phyloP scores from a whole-genome alignment of 192 early-diverging fungal species.

The Phycomyces blakesleeanus region DNA sequence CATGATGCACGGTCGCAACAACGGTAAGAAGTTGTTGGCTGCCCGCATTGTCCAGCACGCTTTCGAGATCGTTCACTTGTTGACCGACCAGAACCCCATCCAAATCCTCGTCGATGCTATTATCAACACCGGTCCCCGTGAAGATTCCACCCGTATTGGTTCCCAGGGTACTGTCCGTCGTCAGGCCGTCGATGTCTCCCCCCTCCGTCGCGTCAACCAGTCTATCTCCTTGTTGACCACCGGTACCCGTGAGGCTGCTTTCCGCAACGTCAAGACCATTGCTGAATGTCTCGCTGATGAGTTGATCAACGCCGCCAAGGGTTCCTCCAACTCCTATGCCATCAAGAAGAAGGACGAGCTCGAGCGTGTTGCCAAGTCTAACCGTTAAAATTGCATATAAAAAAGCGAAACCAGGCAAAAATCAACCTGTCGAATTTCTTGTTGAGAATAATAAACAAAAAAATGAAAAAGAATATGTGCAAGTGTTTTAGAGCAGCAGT shows the following conservation, averaged over 20 bases:
- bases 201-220: slow-evolving; percentile 97
- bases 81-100: slow-evolving; percentile 97
- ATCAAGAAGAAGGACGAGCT: slow-evolving; percentile 99
- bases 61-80: slow-evolving; percentile 98
- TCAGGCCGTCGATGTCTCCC: slow-evolving; percentile 99
- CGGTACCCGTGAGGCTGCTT: slow-evolving; percentile 96
- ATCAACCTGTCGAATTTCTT: too few species aligned
- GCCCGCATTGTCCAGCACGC: slow-evolving; percentile 98
- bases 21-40: slow-evolving; percentile 99
- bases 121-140: slow-evolving; percentile 98
- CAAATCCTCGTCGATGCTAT: slow-evolving; percentile 98
- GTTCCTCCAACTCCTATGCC: slow-evolving; percentile 99
- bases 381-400: slow-evolving; percentile 1
- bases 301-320: slow-evolving; percentile 96
- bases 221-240: slow-evolving; percentile 91
- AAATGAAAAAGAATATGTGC: too few species aligned
- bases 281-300: slow-evolving; percentile 99
- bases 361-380: slow-evolving; percentile 81
- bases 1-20: slow-evolving; percentile 99
- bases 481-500: too few species aligned
- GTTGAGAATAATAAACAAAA: too few species aligned
- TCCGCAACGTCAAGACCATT: slow-evolving; percentile 99
- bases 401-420: background rate
- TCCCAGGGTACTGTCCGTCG: slow-evolving; percentile 97
- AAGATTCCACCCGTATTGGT: slow-evolving; percentile 99